phyloP scores from a whole-genome alignment of 139 green algal species.

The Chlorella sorokiniana region DNA sequence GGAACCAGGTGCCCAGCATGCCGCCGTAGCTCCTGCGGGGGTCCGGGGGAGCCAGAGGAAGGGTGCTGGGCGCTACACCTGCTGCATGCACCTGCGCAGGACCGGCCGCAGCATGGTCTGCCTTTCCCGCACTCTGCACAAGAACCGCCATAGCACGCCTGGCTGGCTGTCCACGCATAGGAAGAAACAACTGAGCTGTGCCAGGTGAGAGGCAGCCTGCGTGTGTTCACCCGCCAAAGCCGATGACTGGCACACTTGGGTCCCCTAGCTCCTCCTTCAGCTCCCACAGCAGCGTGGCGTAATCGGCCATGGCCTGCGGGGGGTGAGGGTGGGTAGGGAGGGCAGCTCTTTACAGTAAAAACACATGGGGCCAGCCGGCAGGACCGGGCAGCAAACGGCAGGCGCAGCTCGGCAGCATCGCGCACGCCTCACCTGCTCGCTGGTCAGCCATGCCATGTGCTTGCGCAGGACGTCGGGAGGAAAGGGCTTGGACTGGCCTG shows the following conservation, averaged over 20 bases:
- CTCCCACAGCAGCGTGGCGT: constrained; percentile 65
- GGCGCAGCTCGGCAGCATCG: no score
- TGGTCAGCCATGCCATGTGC: constrained; percentile 62
- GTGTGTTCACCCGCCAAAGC: constrained; percentile 71
- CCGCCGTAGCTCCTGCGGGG: constrained; percentile 44
- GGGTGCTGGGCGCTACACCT: no score
- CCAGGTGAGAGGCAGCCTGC: no score
- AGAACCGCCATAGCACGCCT: no score
- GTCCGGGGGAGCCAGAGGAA: no score
- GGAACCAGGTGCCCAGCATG: constrained; percentile 77
- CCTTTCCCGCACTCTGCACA: no score
- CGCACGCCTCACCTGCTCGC: constrained; percentile 49
- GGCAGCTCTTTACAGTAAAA: background rate
- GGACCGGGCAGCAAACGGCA: no score
- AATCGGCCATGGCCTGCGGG: constrained; percentile 75
- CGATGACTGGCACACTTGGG: constrained; percentile 60
- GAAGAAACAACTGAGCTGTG: no score
- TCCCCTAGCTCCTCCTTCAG: constrained; percentile 48
- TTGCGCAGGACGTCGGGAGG: constrained; percentile 27
- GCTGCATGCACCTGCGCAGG: no score
- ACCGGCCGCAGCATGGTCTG: no score
- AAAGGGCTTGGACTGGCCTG: constrained; percentile 46
- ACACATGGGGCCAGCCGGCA: background rate
- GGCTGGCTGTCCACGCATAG: no score
- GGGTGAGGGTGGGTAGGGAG: background rate